Percentiles rank a stretch among this genome's conserved stretches.
Evolutionary conservation across 495 filamentous ascomycete species (phyloP).

Genomic region (Penicillium herquei): DNA sequence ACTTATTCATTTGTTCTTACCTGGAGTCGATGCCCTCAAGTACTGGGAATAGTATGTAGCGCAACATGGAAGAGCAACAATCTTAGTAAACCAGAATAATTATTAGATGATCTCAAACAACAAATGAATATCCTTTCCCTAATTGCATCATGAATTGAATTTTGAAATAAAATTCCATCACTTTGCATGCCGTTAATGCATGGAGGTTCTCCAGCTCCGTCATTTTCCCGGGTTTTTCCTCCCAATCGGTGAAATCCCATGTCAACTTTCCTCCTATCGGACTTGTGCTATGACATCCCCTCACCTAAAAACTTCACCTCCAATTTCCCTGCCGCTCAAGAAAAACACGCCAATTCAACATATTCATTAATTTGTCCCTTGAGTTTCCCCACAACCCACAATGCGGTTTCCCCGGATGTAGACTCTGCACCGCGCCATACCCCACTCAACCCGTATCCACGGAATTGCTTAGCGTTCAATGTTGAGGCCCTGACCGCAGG

Average conservation of each 20-base stretch:
- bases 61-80: neutral
- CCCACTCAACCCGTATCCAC: slow-evolving; percentile 8
- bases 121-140: no score
- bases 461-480: slow-evolving; percentile 7
- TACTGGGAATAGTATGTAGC: neutral
- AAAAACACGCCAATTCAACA: slow-evolving; percentile 1
- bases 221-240: slow-evolving; percentile 32
- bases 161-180: neutral
- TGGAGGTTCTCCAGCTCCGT: neutral
- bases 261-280: slow-evolving; percentile 39
- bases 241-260: slow-evolving; percentile 31
- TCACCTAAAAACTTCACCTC: slow-evolving; percentile 3
- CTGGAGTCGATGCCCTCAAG: neutral
- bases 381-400: slow-evolving; percentile 14
- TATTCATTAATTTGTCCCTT: neutral
- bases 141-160: neutral
- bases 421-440: slow-evolving; percentile 8
- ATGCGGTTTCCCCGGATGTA: slow-evolving; percentile 24
- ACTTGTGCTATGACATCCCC: neutral
- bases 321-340: slow-evolving; percentile 13
- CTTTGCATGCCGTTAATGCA: no score
- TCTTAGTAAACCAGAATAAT: neutral
- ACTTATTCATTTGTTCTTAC: neutral
- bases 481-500: neutral
- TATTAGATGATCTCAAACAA: no score